Evolutionary conservation across 148 eudicot genomes (phyloP).

Genomic region (Vaccinium corymbosum): DNA sequence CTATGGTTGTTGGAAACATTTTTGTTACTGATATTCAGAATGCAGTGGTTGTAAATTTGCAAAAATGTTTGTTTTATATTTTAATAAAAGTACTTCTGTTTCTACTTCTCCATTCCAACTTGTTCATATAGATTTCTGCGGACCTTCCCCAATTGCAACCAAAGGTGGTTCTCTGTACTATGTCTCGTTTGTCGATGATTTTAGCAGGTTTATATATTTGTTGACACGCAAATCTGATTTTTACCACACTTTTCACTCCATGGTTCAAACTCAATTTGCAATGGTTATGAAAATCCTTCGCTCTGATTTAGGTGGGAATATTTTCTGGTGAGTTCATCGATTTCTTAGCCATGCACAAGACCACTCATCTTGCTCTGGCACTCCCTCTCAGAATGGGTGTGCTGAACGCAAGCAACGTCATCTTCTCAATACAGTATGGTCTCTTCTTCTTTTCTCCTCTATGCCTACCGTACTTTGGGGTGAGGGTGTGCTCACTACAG

Average conservation of each 20-base stretch:
- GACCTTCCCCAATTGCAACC: too few species aligned
- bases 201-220: neutral
- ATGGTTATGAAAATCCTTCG: neutral
- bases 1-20: neutral
- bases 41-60: neutral
- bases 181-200: neutral
- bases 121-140: too few species aligned
- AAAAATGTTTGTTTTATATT: too few species aligned
- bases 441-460: neutral
- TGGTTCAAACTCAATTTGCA: neutral
- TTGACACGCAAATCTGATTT: neutral
- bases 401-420: neutral
- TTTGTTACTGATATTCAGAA: neutral
- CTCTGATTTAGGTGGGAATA: neutral
- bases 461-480: neutral
- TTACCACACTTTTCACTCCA: neutral
- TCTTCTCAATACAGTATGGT: neutral
- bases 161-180: neutral
- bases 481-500: neutral
- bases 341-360: neutral
- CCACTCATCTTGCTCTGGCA: neutral
- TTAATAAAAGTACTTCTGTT: too few species aligned
- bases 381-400: neutral
- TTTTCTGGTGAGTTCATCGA: neutral
- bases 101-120: too few species aligned